These are phyloP conservation scores for Candida pseudofarinosa DNA, from an alignment of 805 yeast species.

Conservation along the genomic window DNA sequence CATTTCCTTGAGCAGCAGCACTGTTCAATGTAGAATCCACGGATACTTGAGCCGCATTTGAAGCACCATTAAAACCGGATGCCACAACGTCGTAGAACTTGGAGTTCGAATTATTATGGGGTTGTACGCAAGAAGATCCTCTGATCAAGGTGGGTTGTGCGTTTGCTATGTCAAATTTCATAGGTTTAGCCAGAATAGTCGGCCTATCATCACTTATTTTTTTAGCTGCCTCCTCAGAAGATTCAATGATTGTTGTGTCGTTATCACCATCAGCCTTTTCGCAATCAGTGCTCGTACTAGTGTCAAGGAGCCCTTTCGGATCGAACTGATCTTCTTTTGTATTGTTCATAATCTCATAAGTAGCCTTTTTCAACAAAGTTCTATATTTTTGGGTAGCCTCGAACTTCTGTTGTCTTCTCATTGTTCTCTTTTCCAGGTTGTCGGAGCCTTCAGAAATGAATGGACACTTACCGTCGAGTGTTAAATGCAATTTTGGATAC, in stretches of 20 bases:
- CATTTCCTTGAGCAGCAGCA: conserved; percentile 44
- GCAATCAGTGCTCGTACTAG: conserved; percentile 27
- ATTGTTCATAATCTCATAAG: conserved; percentile 27
- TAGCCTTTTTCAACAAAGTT: conserved; percentile 30
- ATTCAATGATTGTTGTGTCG: conserved; percentile 2
- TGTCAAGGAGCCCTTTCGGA: conserved; percentile 15
- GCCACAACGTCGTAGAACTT: conserved; percentile 44
- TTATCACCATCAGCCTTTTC: conserved; percentile 16
- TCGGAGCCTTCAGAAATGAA: conserved; percentile 61
- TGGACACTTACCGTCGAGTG: conserved; percentile 76
- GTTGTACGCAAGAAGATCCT: conserved; percentile 38
- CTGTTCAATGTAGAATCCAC: conserved; percentile 38
- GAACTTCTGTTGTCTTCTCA: conserved; percentile 35
- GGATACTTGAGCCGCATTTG: conserved; percentile 38
- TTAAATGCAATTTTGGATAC: conserved; percentile 55
- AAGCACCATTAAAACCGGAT: conserved; percentile 42
- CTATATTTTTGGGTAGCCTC: conserved; percentile 42
- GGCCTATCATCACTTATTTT: background rate
- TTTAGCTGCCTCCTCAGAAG: conserved; percentile 1
- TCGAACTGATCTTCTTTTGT: conserved; percentile 18
- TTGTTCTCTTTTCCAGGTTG: conserved; percentile 37
- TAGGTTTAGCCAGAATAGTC: background rate
- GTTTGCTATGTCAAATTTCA: background rate
- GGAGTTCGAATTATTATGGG: conserved; percentile 25
- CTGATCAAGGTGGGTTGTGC: conserved; percentile 26